Percentiles rank a stretch among this genome's conserved stretches.
Evolutionary conservation across 2,329 filamentous ascomycete genomes (phyloP).

Genomic region (Alternaria tenuissima): DNA sequence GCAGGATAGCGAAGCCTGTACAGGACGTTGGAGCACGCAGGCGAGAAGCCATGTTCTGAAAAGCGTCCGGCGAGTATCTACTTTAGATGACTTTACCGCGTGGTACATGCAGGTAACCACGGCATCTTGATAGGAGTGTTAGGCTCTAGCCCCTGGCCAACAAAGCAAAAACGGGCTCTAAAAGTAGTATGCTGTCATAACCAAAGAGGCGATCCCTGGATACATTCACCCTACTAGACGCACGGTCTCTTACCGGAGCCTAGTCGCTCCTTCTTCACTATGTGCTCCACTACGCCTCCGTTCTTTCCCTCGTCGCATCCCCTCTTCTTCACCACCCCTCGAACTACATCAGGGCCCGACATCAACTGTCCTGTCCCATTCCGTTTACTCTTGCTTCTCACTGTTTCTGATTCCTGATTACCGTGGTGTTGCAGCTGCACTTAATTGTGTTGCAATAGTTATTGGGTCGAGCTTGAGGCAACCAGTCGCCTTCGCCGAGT

Average conservation of each 20-base stretch:
- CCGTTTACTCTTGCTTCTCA: constrained; percentile 12
- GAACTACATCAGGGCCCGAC: constrained; percentile 36
- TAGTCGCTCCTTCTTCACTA: constrained; percentile 42
- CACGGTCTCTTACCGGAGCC: constrained; percentile 42
- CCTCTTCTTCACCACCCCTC: constrained; percentile 31
- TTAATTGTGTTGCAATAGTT: constrained; percentile 29
- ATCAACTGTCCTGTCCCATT: constrained; percentile 21
- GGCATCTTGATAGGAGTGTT: constrained; percentile 20
- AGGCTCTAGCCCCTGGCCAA: constrained; percentile 34
- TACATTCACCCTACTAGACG: constrained; percentile 44
- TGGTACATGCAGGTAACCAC: constrained; percentile 33
- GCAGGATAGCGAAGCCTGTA: constrained; percentile 19
- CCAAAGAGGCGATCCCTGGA: constrained; percentile 41
- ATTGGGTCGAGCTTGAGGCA: constrained; percentile 24
- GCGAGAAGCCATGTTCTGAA: constrained; percentile 20
- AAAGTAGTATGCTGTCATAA: constrained; percentile 49
- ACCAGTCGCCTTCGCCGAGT: constrained; percentile 33
- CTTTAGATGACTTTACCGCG: constrained; percentile 7
- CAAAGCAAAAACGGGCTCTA: constrained; percentile 36
- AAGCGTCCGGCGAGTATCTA: constrained; percentile 13
- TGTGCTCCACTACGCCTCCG: constrained; percentile 42
- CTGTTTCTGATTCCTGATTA: constrained; percentile 4
- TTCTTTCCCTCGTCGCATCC: constrained; percentile 36
- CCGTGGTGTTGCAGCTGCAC: constrained; percentile 28
- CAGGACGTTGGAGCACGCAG: constrained; percentile 26